Base-by-base conservation (phyloP, 83 land plant genomes). In the Diphasiastrum complanatum region DNA sequence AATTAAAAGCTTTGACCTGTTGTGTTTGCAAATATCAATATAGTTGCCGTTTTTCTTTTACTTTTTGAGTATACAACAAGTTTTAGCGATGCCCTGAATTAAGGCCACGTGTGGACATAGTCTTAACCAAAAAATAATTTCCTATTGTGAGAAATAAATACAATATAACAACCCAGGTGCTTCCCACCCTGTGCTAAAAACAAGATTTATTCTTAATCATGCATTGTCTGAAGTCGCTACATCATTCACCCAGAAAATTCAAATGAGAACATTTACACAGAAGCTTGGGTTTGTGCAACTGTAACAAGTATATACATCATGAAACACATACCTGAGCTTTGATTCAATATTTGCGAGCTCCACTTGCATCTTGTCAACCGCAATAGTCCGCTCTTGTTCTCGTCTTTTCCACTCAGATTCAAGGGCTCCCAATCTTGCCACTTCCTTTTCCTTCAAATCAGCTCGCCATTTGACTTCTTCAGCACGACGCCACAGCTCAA, bases 391-490 rank as follows among this genome's bases (percentile, higher is more conserved):
- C 3, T 61, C 51, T 2, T 43, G 67, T 50, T 74, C 65, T 35
- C 46, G 49, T 40, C 61, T 61, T 60, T 34, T 67, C 72, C 60
- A 67, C 8, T 74, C 61, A 25, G 27, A 58, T 52, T 73, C 76
- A 34, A 59, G 48, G 4, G 24, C 47, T 19, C 33, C 53, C 35
- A 73, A 11, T 33, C 57, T 60, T 10, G 26, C 41, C 12, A 29
- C 43, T 32, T 73, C 76, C 58, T 59, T 59, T 19, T 67, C 66
- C 30, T 67, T 66, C 45, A 73, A 16, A 2, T 60, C 59, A 16
- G 47, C 58, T 4, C 56, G 47, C 76, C 76, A 73, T 26, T 59
- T 73, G 10, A 72, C 55, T 41, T 73, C 72, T 45, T 73, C 76
- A 19, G 49, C 10, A 24, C 65, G 47, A 6, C 72, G 33, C 76